Conservation (phyloP, 2,329 filamentous ascomycete species). For the Fusarium piperis region DNA sequence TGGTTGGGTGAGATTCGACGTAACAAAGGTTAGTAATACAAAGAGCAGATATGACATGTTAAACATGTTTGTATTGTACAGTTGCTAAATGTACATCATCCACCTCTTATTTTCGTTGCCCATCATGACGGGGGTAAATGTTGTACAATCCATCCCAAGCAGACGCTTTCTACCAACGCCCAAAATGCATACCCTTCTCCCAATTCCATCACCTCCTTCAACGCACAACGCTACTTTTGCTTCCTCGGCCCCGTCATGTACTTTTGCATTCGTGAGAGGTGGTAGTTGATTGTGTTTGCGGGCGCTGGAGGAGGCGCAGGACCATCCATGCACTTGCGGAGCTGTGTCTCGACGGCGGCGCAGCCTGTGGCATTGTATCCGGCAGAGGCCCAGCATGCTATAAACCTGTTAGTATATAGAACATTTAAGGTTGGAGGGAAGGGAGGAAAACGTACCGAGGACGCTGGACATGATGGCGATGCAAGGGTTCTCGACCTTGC, state of each 20-base stretch:
- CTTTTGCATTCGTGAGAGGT: constrained; percentile 81
- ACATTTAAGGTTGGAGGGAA: neutral
- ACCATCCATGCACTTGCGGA: constrained; percentile 82
- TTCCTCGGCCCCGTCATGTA: constrained; percentile 65
- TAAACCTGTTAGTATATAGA: neutral
- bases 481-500: constrained; percentile 61
- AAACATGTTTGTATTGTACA: constrained; percentile 39
- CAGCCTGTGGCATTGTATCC: constrained; percentile 73
- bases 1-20: neutral
- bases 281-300: constrained; percentile 91
- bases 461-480: constrained; percentile 66
- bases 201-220: neutral
- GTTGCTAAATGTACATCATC: constrained; percentile 36
- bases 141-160: constrained; percentile 35
- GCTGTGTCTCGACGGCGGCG: constrained; percentile 65
- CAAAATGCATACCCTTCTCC: constrained; percentile 20
- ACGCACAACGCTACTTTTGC: constrained; percentile 42
- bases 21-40: neutral
- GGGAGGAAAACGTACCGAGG: constrained; percentile 54
- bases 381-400: constrained; percentile 86
- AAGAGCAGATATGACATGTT: neutral
- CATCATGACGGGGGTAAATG: constrained; percentile 14
- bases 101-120: constrained; percentile 8
- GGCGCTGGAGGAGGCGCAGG: constrained; percentile 61
- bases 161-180: constrained; percentile 38